phyloP scores from a whole-genome alignment of 2,329 filamentous ascomycete species.

The Aspergillus vadensis region DNA sequence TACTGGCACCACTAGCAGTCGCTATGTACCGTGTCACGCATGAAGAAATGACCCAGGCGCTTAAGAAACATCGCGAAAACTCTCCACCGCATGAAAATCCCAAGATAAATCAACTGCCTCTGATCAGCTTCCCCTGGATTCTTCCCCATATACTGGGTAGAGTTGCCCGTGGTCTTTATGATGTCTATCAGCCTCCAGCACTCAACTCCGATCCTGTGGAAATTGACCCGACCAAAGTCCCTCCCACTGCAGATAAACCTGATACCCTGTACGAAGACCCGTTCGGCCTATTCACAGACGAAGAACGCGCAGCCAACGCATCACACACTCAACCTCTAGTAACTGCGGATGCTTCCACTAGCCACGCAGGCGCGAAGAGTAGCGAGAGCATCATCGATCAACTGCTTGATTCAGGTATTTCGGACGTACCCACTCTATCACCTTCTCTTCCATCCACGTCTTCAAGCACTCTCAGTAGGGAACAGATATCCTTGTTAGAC shows the following conservation, averaged over 20 bases:
- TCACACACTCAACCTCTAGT: too few relatives aligned
- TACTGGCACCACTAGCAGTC: slow-evolving; percentile 71
- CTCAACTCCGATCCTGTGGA: neutral
- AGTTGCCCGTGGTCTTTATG: slow-evolving; percentile 58
- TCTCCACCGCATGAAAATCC: slow-evolving; percentile 18
- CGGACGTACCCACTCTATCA: neutral
- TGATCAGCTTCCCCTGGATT: slow-evolving; percentile 94
- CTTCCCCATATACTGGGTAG: slow-evolving; percentile 72
- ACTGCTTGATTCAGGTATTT: slow-evolving; percentile 25
- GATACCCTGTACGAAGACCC: slow-evolving; percentile 11
- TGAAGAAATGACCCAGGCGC: slow-evolving; percentile 64
- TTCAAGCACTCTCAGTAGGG: neutral
- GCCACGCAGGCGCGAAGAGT: neutral
- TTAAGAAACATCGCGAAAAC: slow-evolving; percentile 51
- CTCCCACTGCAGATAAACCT: too few relatives aligned
- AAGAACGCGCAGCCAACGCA: neutral
- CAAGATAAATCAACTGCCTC: slow-evolving; percentile 59
- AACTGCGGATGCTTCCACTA: neutral
- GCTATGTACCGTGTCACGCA: slow-evolving; percentile 87
- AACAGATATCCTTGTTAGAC: slow-evolving; percentile 19
- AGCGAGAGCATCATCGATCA: slow-evolving; percentile 20
- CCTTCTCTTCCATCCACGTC: neutral
- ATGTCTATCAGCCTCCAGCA: slow-evolving; percentile 21
- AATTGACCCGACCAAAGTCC: neutral
- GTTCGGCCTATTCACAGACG: slow-evolving; percentile 18